Evolutionary conservation across 768 basidiomycete genomes (phyloP), one percentile per base, ranked within the genome.

Genomic region (Pleurotus ostreatus): DNA sequence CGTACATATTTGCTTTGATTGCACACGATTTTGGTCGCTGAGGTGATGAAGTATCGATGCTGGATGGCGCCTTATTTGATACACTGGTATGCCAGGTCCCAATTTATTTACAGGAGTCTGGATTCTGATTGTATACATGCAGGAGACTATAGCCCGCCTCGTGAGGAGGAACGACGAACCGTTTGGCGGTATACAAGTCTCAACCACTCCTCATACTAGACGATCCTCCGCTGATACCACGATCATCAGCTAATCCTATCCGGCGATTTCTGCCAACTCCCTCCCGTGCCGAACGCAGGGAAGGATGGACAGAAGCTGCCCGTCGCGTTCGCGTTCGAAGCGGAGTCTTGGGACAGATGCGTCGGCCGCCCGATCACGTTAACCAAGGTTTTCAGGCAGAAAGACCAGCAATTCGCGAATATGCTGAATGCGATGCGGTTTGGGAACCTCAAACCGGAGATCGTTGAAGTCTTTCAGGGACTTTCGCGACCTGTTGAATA

Each of bases 251-350:
- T 94, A 52, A 78, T 90, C 34, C 72, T 94, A 3, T 92, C 88
- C 6, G 94, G 94, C 5, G 94, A 97, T 66, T 95, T 95, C 68
- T 94, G 84, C 65, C 93, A 97, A 68, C 76, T 97, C 0, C 94
- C 94, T 8, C 94, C 94, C 1, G 90, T 95, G 0, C 75, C 80
- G 11, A 74, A 72, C 34, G 70, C 77, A 61, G 63, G 79, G 70
- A 66, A 73, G 63, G 72, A 82, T 48, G 78, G 78, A 60, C 57
- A 79, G 61, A 41, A 77, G 9, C 74, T 84, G 30, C 71, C 75
- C 5, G 72, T 83, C 4, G 67, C 59, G 5, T 95, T 95, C 68
- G 85, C 88, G 2, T 95, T 97, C 65, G 91, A 95, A 55, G 86
- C 93, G 2, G 60, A 78, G 12, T 74, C 78, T n/a, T 96, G 94